These are phyloP conservation scores for Capronia epimyces DNA, from an alignment of 2,329 filamentous ascomycete genomes.

Conservation along the genomic window DNA sequence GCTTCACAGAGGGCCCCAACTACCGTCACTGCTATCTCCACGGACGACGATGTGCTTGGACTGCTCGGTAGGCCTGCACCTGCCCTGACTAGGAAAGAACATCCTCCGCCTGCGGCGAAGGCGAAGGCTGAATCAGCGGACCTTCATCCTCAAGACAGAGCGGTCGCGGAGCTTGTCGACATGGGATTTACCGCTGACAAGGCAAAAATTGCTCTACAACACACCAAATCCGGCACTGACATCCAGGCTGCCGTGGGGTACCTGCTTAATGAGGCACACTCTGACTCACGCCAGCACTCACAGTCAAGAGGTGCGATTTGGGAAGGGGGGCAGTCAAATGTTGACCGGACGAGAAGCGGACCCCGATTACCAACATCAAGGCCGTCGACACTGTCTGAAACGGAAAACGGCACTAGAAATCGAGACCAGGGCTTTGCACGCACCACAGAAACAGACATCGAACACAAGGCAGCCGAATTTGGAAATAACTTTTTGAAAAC, in stretches of 20 bases:
- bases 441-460: slow-evolving; percentile 62
- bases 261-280: slow-evolving; percentile 85
- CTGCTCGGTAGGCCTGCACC: slow-evolving; percentile 56
- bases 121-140: slow-evolving; percentile 31
- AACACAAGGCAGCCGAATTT: slow-evolving; percentile 75
- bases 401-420: slow-evolving; percentile 15
- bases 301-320: slow-evolving; percentile 15
- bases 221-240: slow-evolving; percentile 72
- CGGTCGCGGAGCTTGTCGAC: slow-evolving; percentile 82
- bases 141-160: slow-evolving; percentile 62
- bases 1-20: slow-evolving; percentile 41
- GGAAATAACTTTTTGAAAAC: slow-evolving; percentile 85
- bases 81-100: slow-evolving; percentile 28
- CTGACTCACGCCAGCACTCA: slow-evolving; percentile 68
- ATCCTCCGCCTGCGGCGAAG: slow-evolving; percentile 11
- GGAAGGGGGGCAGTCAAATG: slow-evolving; percentile 12
- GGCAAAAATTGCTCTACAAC: slow-evolving; percentile 70
- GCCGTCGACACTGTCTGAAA: slow-evolving; percentile 22
- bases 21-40: slow-evolving; percentile 49
- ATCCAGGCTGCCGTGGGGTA: slow-evolving; percentile 83
- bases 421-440: slow-evolving; percentile 37
- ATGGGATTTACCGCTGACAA: slow-evolving; percentile 90
- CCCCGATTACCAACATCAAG: slow-evolving; percentile 47
- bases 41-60: slow-evolving; percentile 62
- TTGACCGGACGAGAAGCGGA: slow-evolving; percentile 43